phyloP scores from a whole-genome alignment of 148 eudicot genomes.

The Persicaria maculosa region DNA sequence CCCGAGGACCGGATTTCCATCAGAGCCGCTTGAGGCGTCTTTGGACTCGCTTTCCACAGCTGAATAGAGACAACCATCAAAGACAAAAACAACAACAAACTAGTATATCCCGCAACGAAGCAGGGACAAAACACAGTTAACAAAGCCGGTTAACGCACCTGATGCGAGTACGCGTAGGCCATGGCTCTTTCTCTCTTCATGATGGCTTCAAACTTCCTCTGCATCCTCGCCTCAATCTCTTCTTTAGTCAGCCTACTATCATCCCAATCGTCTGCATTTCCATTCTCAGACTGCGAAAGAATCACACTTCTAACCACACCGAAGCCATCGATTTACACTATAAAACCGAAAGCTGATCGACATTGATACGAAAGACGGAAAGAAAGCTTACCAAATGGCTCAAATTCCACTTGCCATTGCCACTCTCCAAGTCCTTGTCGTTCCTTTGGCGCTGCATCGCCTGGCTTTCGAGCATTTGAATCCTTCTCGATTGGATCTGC shows the following conservation, averaged over 20 bases:
- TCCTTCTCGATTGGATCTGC: conserved; percentile 78
- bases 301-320: not conserved
- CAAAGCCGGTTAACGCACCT: conserved; percentile 32
- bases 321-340: too few relatives aligned
- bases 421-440: conserved; percentile 39
- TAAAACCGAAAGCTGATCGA: too few relatives aligned
- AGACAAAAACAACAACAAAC: not conserved
- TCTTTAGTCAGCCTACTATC: conserved; percentile 83
- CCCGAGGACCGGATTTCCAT: conserved; percentile 46
- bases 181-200: conserved; percentile 85
- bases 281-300: conserved; percentile 31
- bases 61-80: conserved; percentile 13
- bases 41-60: conserved; percentile 64
- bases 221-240: conserved; percentile 67
- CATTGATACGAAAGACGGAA: not conserved
- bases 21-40: conserved; percentile 38
- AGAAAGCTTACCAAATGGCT: conserved; percentile 22
- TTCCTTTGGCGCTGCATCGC: conserved; percentile 54
- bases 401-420: conserved; percentile 36
- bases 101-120: not conserved
- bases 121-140: too few relatives aligned
- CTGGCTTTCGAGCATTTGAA: conserved; percentile 84
- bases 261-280: conserved; percentile 66
- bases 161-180: conserved; percentile 95
- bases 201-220: conserved; percentile 68